Percentiles rank a stretch among this genome's conserved stretches.
Conservation (phyloP, 1,284 basidiomycete genomes). For the Ustilago crameri region DNA sequence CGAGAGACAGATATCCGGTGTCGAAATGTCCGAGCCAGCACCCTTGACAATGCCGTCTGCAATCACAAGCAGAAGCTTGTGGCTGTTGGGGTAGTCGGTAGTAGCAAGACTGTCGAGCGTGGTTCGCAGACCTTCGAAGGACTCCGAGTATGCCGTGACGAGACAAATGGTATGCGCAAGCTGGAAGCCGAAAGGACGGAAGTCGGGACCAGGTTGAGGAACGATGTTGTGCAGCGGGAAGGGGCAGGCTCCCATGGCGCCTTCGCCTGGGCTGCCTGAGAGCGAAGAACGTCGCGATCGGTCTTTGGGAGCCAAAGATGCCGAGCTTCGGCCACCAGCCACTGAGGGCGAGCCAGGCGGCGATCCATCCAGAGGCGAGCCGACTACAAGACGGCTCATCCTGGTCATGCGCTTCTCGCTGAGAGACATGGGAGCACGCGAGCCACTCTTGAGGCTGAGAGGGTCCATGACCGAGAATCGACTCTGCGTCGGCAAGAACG, state of each 20-base stretch:
- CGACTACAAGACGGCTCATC: slow-evolving; percentile 47
- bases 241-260: slow-evolving; percentile 71
- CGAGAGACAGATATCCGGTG: slow-evolving; percentile 87
- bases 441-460: slow-evolving; percentile 50
- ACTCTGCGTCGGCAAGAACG: slow-evolving; percentile 74
- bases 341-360: slow-evolving; percentile 82
- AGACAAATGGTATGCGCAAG: slow-evolving; percentile 93
- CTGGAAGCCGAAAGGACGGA: slow-evolving; percentile 95
- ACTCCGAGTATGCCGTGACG: slow-evolving; percentile 98
- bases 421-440: slow-evolving; percentile 32
- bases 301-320: slow-evolving; percentile 73
- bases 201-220: slow-evolving; percentile 89
- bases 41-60: slow-evolving; percentile 99
- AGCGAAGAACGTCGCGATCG: slow-evolving; percentile 62
- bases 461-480: slow-evolving; percentile 71
- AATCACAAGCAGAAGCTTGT: slow-evolving; percentile 94
- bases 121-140: slow-evolving; percentile 92
- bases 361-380: slow-evolving; percentile 69
- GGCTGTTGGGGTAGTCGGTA: slow-evolving; percentile 97
- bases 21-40: slow-evolving; percentile 67
- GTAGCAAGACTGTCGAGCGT: slow-evolving; percentile 97
- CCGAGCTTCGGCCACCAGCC: slow-evolving; percentile 82
- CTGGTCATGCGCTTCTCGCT: slow-evolving; percentile 53
- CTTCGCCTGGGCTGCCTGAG: slow-evolving; percentile 50
- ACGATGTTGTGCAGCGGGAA: slow-evolving; percentile 91